These are phyloP conservation scores for Aspergillus avenaceus DNA, from an alignment of 495 filamentous ascomycete species.

Conservation along the genomic window DNA sequence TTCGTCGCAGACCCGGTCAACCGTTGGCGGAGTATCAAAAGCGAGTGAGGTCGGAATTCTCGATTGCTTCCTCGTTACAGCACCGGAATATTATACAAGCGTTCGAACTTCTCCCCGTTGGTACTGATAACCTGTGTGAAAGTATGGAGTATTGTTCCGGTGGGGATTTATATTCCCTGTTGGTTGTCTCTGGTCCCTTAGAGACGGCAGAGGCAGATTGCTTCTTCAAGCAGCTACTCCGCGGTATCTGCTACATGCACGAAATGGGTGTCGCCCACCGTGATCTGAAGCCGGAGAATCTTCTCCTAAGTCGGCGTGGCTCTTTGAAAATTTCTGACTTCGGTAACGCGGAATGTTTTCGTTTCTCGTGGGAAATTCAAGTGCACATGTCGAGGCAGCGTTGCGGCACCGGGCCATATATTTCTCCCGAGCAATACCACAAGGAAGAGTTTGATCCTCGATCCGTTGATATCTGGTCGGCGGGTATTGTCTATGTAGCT, in stretches of 20 bases:
- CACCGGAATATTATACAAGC: constrained; percentile 99
- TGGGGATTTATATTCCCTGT: constrained; percentile 92
- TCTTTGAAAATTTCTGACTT: constrained; percentile 99
- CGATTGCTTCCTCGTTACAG: constrained; percentile 92
- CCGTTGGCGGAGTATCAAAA: constrained; percentile 97
- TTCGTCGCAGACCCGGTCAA: constrained; percentile 89
- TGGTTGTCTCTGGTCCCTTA: constrained; percentile 87
- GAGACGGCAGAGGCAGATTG: constrained; percentile 95
- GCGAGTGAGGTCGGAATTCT: constrained; percentile 96
- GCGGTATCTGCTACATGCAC: constrained; percentile 98
- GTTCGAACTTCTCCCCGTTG: constrained; percentile 87
- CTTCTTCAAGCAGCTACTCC: constrained; percentile 99
- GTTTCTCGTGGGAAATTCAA: constrained; percentile 99
- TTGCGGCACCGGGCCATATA: constrained; percentile 95
- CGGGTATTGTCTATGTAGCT: constrained; percentile 99
- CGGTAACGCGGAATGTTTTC: constrained; percentile 98
- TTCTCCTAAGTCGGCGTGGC: constrained; percentile 88
- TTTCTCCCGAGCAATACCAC: constrained; percentile 93
- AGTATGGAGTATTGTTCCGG: constrained; percentile 99
- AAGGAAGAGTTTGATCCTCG: constrained; percentile 95
- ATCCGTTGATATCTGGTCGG: constrained; percentile 96
- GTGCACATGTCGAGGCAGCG: constrained; percentile 96
- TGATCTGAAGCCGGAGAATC: constrained; percentile 95
- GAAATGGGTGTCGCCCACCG: constrained; percentile 99
- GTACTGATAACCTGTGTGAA: constrained; percentile 98